Evolutionary conservation across 345 rosid species (phyloP).

Genomic region (Ceriops zippeliana): DNA sequence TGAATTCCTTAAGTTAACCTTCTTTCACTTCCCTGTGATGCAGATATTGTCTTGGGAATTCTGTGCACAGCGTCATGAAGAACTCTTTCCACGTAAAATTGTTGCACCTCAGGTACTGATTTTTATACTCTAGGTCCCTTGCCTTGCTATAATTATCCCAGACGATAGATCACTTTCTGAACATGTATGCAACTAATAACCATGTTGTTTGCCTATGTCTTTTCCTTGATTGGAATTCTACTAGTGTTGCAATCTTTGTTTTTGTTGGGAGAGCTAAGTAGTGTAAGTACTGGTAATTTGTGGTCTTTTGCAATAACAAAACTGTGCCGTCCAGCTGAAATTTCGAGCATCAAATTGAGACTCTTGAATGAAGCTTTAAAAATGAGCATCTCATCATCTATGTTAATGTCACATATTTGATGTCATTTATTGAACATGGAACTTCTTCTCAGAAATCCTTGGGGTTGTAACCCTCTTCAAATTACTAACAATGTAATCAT

Average conservation of each 20-base stretch:
- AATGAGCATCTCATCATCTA: too few species aligned
- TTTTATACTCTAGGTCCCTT: constrained; percentile 11
- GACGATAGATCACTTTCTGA: neutral
- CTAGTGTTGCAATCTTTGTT: neutral
- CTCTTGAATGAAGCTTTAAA: neutral
- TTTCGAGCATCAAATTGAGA: neutral
- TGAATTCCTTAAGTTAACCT: constrained; percentile 6
- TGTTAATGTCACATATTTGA: neutral
- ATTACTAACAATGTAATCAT: neutral
- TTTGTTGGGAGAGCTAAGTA: neutral
- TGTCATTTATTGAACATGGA: too few species aligned
- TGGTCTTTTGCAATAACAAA: neutral
- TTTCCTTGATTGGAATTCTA: neutral
- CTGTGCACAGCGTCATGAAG: constrained; percentile 91
- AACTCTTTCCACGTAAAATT: constrained; percentile 90
- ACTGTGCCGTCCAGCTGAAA: neutral
- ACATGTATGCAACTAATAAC: too few species aligned
- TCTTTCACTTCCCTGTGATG: neutral
- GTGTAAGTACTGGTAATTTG: neutral
- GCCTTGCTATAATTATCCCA: neutral
- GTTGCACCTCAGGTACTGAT: constrained; percentile 85
- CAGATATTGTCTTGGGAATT: constrained; percentile 98
- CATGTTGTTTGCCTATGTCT: neutral
- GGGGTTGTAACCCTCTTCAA: neutral
- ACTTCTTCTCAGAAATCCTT: neutral